Conservation (phyloP, 2,329 filamentous ascomycete genomes). For the Pseudonectria foliicola region DNA sequence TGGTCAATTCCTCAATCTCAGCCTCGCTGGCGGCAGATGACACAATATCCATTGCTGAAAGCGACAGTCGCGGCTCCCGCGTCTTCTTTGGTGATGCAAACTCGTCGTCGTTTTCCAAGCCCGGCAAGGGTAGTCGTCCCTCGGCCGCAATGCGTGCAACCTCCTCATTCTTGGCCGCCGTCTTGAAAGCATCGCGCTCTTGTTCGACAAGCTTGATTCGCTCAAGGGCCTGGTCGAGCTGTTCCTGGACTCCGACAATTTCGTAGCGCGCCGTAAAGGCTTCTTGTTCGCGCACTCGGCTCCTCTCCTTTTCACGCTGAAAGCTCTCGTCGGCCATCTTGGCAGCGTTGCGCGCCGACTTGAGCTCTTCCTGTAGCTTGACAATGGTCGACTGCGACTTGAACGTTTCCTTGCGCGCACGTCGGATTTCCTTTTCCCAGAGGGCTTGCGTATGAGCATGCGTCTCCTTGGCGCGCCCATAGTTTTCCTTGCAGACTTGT, state of each 20-base stretch:
- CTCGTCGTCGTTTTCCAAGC: slow-evolving; percentile 46
- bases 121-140: slow-evolving; percentile 60
- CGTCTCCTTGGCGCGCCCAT: slow-evolving; percentile 62
- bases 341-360: slow-evolving; percentile 47
- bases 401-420: slow-evolving; percentile 65
- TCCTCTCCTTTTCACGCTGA: slow-evolving; percentile 56
- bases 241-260: slow-evolving; percentile 57
- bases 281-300: slow-evolving; percentile 58
- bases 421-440: slow-evolving; percentile 68
- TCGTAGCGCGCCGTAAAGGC: slow-evolving; percentile 61
- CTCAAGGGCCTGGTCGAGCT: slow-evolving; percentile 57
- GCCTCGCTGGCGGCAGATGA: slow-evolving; percentile 49
- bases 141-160: slow-evolving; percentile 66
- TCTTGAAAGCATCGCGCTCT: slow-evolving; percentile 68
- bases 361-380: slow-evolving; percentile 68
- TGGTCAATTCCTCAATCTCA: slow-evolving; percentile 51
- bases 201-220: slow-evolving; percentile 60
- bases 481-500: slow-evolving; percentile 52
- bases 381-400: slow-evolving; percentile 64
- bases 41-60: slow-evolving; percentile 42
- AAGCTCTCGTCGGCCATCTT: slow-evolving; percentile 53
- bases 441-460: slow-evolving; percentile 58
- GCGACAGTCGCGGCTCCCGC: slow-evolving; percentile 36
- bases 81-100: slow-evolving; percentile 54
- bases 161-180: slow-evolving; percentile 65